These are phyloP conservation scores for Mycosphaerella sp. DNA, from an alignment of 2,329 filamentous ascomycete species.

Conservation along the genomic window DNA sequence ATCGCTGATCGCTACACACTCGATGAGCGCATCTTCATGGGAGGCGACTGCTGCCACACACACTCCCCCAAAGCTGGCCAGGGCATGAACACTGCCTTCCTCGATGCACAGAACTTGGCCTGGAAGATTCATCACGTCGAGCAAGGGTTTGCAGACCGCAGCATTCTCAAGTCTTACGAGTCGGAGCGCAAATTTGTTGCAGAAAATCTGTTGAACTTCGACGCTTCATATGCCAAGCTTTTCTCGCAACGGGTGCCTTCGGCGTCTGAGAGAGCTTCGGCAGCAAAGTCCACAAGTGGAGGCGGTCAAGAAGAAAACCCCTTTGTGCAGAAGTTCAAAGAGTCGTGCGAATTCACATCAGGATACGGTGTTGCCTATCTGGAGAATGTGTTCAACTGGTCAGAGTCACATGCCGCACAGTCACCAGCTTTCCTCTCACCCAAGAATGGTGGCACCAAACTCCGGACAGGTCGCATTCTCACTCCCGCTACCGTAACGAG, in stretches of 20 bases:
- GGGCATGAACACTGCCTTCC: conserved; percentile 57
- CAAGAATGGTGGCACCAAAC: conserved; percentile 48
- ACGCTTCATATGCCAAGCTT: conserved; percentile 81
- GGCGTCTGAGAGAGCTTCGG: conserved; percentile 64
- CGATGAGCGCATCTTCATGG: conserved; percentile 61
- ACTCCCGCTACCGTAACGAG: conserved; percentile 76
- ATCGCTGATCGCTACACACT: conserved; percentile 60
- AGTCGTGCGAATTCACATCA: conserved; percentile 83
- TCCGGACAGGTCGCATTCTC: conserved; percentile 69
- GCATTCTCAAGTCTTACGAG: conserved; percentile 78
- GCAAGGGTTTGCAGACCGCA: conserved; percentile 67
- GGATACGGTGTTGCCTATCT: conserved; percentile 86
- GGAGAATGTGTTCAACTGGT: conserved; percentile 80
- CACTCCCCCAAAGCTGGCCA: conserved; percentile 59
- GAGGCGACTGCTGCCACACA: conserved; percentile 59
- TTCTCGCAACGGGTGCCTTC: conserved; percentile 75
- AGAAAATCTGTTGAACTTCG: conserved; percentile 76
- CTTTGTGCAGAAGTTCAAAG: conserved; percentile 87
- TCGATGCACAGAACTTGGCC: conserved; percentile 73
- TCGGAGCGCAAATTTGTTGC: conserved; percentile 77
- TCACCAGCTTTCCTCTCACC: conserved; percentile 63
- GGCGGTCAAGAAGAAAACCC: conserved; percentile 57
- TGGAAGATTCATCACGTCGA: conserved; percentile 97
- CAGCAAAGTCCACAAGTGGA: conserved; percentile 46
- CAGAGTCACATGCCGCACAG: conserved; percentile 61